Evolutionary conservation across 73 alveolate species (phyloP).

Genomic region (Durusdinium trenchii): DNA sequence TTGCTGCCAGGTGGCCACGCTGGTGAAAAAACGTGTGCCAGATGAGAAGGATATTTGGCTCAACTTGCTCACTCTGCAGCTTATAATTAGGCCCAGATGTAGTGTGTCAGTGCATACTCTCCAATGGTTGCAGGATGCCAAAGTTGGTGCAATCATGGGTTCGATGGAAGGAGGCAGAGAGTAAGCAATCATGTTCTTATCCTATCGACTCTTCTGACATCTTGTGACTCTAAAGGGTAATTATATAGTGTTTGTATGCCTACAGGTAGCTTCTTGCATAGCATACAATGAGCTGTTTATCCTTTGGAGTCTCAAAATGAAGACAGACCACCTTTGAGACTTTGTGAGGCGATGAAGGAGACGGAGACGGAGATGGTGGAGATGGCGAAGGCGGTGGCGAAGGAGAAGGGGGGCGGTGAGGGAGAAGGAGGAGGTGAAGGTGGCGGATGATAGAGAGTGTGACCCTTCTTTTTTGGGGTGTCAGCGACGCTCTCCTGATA

Average conservation of each 20-base stretch:
- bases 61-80: background rate
- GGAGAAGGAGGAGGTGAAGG: conserved; percentile 14
- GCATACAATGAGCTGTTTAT: background rate
- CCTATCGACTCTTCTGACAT: background rate
- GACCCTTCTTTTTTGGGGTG: too few species aligned
- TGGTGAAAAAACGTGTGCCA: conserved; percentile 45
- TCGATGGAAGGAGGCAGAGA: conserved; percentile 50
- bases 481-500: background rate
- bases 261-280: too few species aligned
- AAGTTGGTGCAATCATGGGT: conserved; percentile 23
- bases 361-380: conserved; percentile 61
- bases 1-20: conserved; percentile 81
- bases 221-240: background rate
- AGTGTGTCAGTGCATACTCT: background rate
- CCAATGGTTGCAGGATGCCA: background rate
- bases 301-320: background rate
- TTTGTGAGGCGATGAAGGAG: conserved; percentile 22
- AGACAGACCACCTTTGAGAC: background rate
- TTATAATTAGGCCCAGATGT: background rate
- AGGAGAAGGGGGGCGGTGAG: conserved; percentile 1
- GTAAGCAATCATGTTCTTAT: background rate
- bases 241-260: background rate
- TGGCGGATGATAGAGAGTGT: background rate
- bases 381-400: conserved; percentile 51
- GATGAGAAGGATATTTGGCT: background rate